Percentiles rank a stretch among this genome's conserved stretches.
These are phyloP conservation scores for Gynochthodes officinalis DNA, from an alignment of 257 asterid genomes.

Conservation along the genomic window DNA sequence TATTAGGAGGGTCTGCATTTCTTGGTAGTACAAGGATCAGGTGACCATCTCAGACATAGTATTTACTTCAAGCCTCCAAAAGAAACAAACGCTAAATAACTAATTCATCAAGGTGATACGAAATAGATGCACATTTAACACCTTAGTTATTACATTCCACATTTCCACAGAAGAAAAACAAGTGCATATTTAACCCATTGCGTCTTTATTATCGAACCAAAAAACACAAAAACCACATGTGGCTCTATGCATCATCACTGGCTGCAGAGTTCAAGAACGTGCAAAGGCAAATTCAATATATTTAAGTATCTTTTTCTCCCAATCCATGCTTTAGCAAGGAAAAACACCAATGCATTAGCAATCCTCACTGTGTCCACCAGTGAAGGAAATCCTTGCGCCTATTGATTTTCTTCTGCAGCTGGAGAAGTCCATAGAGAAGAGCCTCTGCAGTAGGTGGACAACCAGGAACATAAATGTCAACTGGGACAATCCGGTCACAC, in stretches of 20 bases:
- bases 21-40: too few relatives aligned
- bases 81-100: neutral
- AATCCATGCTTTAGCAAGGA: neutral
- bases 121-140: neutral
- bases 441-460: conserved; percentile 99
- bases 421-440: conserved; percentile 87
- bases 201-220: conserved; percentile 7
- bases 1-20: too few relatives aligned
- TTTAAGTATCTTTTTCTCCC: neutral
- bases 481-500: conserved; percentile 93
- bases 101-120: neutral
- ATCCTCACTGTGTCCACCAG: conserved; percentile 85
- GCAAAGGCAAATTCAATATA: conserved; percentile 8
- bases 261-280: conserved; percentile 8
- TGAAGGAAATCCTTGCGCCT: conserved; percentile 93
- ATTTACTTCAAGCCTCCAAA: neutral
- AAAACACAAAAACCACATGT: neutral
- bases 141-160: neutral
- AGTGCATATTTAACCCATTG: neutral
- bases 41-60: too few relatives aligned
- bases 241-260: conserved; percentile 2
- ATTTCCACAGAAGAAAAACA: neutral
- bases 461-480: conserved; percentile 92
- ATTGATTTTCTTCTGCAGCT: conserved; percentile 90
- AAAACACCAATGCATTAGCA: conserved; percentile 3